Conservation (phyloP, 768 basidiomycete species). For the Mycena leptocephala region DNA sequence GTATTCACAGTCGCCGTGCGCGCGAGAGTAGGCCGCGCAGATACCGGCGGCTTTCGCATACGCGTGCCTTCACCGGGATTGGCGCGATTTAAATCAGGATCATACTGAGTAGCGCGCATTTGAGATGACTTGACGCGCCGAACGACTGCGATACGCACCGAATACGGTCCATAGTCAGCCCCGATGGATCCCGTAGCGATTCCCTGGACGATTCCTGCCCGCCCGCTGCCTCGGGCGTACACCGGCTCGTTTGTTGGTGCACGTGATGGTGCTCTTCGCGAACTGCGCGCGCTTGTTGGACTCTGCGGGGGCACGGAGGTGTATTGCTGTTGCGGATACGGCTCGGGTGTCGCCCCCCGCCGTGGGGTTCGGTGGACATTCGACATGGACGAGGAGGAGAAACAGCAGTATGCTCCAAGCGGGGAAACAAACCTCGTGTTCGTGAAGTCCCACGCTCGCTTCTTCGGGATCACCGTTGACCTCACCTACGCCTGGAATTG, state of each 20-base stretch:
- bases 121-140: slow-evolving; percentile 7
- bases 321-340: slow-evolving; percentile 32
- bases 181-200: slow-evolving; percentile 89
- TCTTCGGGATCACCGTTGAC: neutral
- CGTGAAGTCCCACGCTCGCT: slow-evolving; percentile 2
- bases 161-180: slow-evolving; percentile 88
- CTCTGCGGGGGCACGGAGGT: slow-evolving; percentile 30
- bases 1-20: slow-evolving; percentile 78
- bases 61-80: slow-evolving; percentile 65
- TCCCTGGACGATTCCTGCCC: slow-evolving; percentile 78
- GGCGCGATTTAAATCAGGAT: slow-evolving; percentile 35
- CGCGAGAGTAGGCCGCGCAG: slow-evolving; percentile 42
- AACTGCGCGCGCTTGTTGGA: slow-evolving; percentile 31
- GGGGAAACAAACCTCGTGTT: slow-evolving; percentile 23
- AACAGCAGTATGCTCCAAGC: neutral
- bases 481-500: neutral
- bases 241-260: slow-evolving; percentile 47
- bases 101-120: slow-evolving; percentile 19
- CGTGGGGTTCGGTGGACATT: slow-evolving; percentile 15
- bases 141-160: slow-evolving; percentile 63
- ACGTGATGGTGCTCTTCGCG: slow-evolving; percentile 38
- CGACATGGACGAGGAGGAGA: slow-evolving; percentile 29
- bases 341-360: slow-evolving; percentile 30
- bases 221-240: slow-evolving; percentile 50
- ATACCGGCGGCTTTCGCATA: slow-evolving; percentile 56